Evolutionary conservation across 257 asterid genomes (phyloP).

Genomic region (Cinchona pubescens): DNA sequence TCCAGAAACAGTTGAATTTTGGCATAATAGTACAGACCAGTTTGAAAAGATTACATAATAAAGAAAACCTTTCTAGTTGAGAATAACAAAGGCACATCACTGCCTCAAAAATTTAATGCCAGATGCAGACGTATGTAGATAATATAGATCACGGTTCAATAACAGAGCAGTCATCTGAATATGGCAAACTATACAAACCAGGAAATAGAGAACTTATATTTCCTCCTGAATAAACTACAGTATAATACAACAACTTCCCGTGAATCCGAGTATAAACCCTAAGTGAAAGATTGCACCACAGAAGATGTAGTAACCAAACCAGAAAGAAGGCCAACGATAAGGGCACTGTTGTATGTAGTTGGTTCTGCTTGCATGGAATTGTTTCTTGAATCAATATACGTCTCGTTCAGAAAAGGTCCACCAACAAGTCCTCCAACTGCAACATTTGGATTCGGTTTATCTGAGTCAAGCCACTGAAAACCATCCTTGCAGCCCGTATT

Average conservation of each 20-base stretch:
- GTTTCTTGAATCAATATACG: constrained; percentile 68
- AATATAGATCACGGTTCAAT: neutral
- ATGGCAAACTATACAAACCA: constrained; percentile 5
- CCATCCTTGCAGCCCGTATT: constrained; percentile 73
- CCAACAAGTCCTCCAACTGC: constrained; percentile 87
- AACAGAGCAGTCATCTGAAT: neutral
- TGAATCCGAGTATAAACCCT: neutral
- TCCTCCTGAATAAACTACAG: constrained; percentile 3
- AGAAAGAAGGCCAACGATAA: constrained; percentile 77
- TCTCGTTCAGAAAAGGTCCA: constrained; percentile 77
- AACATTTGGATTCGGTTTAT: constrained; percentile 64
- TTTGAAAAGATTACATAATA: neutral
- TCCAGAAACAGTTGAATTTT: neutral
- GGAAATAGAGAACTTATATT: neutral
- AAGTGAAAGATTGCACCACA: constrained; percentile 49
- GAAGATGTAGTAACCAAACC: constrained; percentile 66
- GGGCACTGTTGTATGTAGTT: constrained; percentile 70
- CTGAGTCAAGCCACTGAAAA: constrained; percentile 67
- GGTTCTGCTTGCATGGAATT: constrained; percentile 90
- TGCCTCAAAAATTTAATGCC: constrained; percentile 3
- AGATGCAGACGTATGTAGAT: neutral
- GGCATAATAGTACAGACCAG: neutral
- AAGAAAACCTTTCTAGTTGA: neutral
- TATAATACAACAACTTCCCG: constrained; percentile 16
- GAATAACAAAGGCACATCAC: neutral